These are phyloP conservation scores for Zasmidium citrigriseum DNA, from an alignment of 2,329 filamentous ascomycete genomes.

Conservation along the genomic window DNA sequence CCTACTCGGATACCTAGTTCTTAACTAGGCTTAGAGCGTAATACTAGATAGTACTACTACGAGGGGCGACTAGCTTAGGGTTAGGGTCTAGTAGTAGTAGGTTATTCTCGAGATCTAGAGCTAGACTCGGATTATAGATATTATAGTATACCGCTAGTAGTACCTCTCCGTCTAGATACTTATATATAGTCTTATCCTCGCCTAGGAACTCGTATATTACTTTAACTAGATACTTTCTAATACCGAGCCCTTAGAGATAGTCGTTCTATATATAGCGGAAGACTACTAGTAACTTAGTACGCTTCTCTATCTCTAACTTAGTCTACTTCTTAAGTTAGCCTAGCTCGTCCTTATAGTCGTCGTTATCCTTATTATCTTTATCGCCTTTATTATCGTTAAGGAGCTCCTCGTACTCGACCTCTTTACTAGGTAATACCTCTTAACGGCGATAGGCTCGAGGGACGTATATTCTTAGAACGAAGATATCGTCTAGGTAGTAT, in stretches of 20 bases:
- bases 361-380: too few species aligned
- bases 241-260: too few species aligned
- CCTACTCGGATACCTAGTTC: neutral
- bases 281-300: neutral
- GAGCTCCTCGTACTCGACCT: neutral
- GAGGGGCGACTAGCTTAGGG: too few species aligned
- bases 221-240: too few species aligned
- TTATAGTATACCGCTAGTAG: neutral
- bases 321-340: neutral
- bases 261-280: neutral
- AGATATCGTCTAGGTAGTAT: too few species aligned
- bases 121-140: neutral
- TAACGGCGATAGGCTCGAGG: neutral
- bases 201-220: neutral
- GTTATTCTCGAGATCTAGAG: neutral
- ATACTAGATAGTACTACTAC: neutral
- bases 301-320: neutral
- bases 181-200: neutral
- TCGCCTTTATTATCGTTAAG: neutral
- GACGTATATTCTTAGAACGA: too few species aligned
- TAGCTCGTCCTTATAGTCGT: too few species aligned
- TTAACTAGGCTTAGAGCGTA: neutral
- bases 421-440: neutral
- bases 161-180: neutral
- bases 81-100: neutral